Percentiles rank a stretch among this genome's conserved stretches.
These are phyloP conservation scores for Apiosordaria backusii DNA, from an alignment of 495 filamentous ascomycete species.

Conservation along the genomic window DNA sequence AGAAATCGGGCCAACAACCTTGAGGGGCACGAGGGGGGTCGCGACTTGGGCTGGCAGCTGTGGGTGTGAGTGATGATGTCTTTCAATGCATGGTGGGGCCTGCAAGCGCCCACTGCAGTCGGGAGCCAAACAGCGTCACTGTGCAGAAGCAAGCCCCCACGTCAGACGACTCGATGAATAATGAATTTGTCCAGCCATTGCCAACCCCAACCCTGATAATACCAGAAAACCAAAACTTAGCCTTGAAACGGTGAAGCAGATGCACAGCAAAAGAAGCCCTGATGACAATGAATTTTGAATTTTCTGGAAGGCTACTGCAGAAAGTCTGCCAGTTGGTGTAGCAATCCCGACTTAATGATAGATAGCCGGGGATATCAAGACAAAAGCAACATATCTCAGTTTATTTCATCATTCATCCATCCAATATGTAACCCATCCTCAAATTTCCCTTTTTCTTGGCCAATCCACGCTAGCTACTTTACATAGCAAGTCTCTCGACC, in stretches of 20 bases:
- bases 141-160: conserved; percentile 9
- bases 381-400: not conserved
- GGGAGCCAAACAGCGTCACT: conserved; percentile 14
- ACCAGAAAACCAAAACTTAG: not conserved
- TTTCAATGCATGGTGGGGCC: conserved; percentile 9
- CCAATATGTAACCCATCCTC: not conserved
- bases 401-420: not conserved
- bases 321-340: not conserved
- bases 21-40: conserved; percentile 4
- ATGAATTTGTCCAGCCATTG: not conserved
- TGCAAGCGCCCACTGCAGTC: not conserved
- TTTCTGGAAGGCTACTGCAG: not conserved
- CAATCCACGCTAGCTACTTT: conserved; percentile 34
- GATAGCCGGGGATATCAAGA: not conserved
- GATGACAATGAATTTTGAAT: not conserved
- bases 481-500: conserved; percentile 96
- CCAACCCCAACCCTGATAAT: conserved; percentile 16
- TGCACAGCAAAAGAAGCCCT: not conserved
- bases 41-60: not conserved
- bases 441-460: not conserved
- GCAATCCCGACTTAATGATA: not conserved
- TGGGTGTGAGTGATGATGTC: conserved; percentile 15
- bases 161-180: conserved; percentile 3
- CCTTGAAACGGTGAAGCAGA: not conserved
- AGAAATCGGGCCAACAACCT: not conserved